Evolutionary conservation across 306 rosid species (phyloP).

Genomic region (Coriaria nepalensis): DNA sequence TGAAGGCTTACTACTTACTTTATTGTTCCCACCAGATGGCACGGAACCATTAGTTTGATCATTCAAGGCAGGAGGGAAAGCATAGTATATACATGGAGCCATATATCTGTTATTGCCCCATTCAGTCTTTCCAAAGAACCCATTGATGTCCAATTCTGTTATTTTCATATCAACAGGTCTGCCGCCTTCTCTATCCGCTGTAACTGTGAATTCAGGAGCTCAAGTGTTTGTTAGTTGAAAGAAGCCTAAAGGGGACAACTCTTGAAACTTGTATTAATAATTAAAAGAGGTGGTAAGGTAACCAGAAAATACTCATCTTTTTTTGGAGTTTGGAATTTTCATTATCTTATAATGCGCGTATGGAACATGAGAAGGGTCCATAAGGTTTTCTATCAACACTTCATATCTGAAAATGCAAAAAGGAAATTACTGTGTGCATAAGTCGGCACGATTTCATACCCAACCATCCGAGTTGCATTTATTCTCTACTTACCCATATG

Average conservation of each 20-base stretch:
- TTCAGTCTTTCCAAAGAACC: slow-evolving; percentile 45
- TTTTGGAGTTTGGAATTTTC: slow-evolving; percentile 33
- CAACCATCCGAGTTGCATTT: no score
- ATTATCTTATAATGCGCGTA: slow-evolving; percentile 69
- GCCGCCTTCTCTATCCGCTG: slow-evolving; percentile 92
- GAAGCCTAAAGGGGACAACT: slow-evolving; percentile 1
- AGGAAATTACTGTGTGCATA: background rate
- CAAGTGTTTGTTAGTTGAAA: background rate
- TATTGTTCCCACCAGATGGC: slow-evolving; percentile 29
- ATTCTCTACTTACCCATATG: slow-evolving; percentile 45
- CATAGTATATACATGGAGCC: slow-evolving; percentile 60
- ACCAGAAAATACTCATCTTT: slow-evolving; percentile 19
- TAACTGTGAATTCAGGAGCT: slow-evolving; percentile 29
- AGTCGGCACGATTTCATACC: background rate
- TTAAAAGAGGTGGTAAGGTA: slow-evolving; percentile 4
- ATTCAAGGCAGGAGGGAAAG: slow-evolving; percentile 16
- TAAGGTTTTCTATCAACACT: slow-evolving; percentile 75
- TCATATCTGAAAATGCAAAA: slow-evolving; percentile 58
- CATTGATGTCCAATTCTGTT: slow-evolving; percentile 39
- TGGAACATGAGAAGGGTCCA: slow-evolving; percentile 90
- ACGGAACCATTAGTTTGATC: slow-evolving; percentile 27
- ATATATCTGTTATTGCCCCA: slow-evolving; percentile 37
- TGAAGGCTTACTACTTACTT: slow-evolving; percentile 24
- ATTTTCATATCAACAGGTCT: slow-evolving; percentile 54
- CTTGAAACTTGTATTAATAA: slow-evolving; percentile 11